phyloP scores from a whole-genome alignment of 192 early-diverging fungal species.

The Gryganskiella cystojenkinii region DNA sequence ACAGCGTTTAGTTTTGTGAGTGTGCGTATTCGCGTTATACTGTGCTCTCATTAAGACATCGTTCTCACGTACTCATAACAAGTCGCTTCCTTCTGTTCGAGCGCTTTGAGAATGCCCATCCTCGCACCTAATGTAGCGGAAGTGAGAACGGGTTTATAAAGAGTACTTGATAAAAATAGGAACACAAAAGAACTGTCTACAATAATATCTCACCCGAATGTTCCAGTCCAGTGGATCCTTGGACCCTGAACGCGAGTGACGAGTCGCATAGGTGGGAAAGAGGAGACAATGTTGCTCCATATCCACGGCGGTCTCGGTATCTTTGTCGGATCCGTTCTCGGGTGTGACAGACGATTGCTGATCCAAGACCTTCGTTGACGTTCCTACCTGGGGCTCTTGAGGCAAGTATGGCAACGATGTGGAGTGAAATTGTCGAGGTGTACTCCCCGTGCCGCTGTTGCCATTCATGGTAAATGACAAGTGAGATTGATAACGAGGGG shows the following conservation, averaged over 20 bases:
- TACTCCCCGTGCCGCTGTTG: too few species aligned
- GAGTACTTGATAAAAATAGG: too few species aligned
- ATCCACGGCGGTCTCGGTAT: slow-evolving; percentile 1
- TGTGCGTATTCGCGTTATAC: not conserved
- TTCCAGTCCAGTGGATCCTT: slow-evolving; percentile 51
- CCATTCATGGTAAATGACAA: too few species aligned
- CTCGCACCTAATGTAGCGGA: slow-evolving; percentile 19
- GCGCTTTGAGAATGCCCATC: slow-evolving; percentile 55
- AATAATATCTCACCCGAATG: slow-evolving; percentile 15
- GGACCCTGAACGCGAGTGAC: slow-evolving; percentile 42
- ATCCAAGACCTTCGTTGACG: slow-evolving; percentile 5
- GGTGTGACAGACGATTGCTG: not conserved
- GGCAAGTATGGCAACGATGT: too few species aligned
- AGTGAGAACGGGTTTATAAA: too few species aligned
- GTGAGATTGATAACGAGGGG: slow-evolving; percentile 12
- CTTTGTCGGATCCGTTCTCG: not conserved
- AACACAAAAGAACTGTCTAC: too few species aligned
- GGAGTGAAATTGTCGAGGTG: too few species aligned
- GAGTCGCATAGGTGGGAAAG: slow-evolving; percentile 62
- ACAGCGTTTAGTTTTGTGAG: too few species aligned
- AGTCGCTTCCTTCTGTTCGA: slow-evolving; percentile 51
- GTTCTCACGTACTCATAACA: slow-evolving; percentile 30
- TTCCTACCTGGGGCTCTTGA: not conserved
- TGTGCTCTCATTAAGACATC: not conserved
- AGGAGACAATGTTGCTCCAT: slow-evolving; percentile 55